Conservation (phyloP, 805 yeast species). For the Wickerhamomyces alni region DNA sequence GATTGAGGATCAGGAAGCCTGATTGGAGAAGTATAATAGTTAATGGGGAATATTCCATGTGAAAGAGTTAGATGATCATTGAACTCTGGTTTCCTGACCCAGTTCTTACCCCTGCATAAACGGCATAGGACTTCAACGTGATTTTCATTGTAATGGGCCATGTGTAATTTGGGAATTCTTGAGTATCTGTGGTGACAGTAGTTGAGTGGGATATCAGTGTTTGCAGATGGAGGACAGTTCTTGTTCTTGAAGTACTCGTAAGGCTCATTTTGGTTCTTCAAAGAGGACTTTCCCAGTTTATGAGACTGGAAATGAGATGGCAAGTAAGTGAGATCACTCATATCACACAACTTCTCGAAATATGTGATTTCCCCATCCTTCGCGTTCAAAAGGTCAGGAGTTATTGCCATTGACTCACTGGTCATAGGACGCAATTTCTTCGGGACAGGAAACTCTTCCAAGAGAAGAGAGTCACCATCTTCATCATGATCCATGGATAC, state of each 20-base stretch:
- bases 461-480: background rate
- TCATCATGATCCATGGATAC: background rate
- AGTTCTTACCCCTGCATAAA: constrained; percentile 21
- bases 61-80: constrained; percentile 18
- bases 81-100: constrained; percentile 13
- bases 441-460: constrained; percentile 4
- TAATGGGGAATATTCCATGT: constrained; percentile 17
- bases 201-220: constrained; percentile 1
- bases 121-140: constrained; percentile 18
- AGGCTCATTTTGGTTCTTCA: constrained; percentile 1
- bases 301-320: constrained; percentile 21
- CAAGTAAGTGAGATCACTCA: constrained; percentile 13
- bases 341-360: constrained; percentile 6
- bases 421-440: background rate
- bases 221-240: constrained; percentile 15
- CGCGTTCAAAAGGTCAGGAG: constrained; percentile 1
- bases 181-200: constrained; percentile 8
- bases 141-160: background rate
- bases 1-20: constrained; percentile 15
- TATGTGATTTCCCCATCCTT: constrained; percentile 11
- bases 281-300: constrained; percentile 4
- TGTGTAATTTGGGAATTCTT: constrained; percentile 3
- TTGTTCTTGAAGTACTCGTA: constrained; percentile 10
- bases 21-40: background rate
- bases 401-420: background rate